These are phyloP conservation scores for Teunomyces lycoperdinae DNA, from an alignment of 805 yeast genomes.

Conservation along the genomic window DNA sequence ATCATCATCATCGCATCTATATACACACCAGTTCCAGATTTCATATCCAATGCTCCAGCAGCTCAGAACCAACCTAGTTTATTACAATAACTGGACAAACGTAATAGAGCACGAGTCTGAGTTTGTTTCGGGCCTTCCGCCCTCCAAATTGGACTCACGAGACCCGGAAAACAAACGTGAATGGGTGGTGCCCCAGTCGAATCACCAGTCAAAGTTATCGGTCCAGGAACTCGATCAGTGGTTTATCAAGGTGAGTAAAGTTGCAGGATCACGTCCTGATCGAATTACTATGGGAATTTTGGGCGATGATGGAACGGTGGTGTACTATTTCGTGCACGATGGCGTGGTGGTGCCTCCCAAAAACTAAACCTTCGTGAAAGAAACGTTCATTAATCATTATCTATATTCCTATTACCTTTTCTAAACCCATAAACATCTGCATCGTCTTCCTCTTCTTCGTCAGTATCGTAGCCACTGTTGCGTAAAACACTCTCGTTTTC, in stretches of 20 bases:
- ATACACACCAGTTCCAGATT: background rate
- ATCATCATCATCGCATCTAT: background rate
- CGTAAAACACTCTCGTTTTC: conserved; percentile 5
- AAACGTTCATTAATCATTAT: background rate
- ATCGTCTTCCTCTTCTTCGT: conserved; percentile 7
- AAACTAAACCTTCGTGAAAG: conserved; percentile 28
- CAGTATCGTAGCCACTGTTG: conserved; percentile 9
- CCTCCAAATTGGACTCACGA: conserved; percentile 21
- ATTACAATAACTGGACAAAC: conserved; percentile 44
- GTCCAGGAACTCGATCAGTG: conserved; percentile 38
- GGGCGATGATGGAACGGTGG: conserved; percentile 66
- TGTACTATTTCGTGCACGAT: conserved; percentile 65
- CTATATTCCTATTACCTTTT: background rate
- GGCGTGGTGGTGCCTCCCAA: conserved; percentile 65
- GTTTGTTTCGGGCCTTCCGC: conserved; percentile 32
- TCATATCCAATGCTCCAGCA: conserved; percentile 14
- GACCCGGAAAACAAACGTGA: conserved; percentile 21
- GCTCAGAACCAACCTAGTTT: conserved; percentile 42
- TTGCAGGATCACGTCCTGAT: conserved; percentile 29
- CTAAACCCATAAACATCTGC: conserved; percentile 3
- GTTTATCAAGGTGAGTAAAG: conserved; percentile 29
- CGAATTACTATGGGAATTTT: conserved; percentile 54
- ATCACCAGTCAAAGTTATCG: conserved; percentile 25
- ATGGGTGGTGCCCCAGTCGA: conserved; percentile 42
- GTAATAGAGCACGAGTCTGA: conserved; percentile 20